Base-by-base conservation (phyloP, 495 filamentous ascomycete species). In the Cercophora samala region DNA sequence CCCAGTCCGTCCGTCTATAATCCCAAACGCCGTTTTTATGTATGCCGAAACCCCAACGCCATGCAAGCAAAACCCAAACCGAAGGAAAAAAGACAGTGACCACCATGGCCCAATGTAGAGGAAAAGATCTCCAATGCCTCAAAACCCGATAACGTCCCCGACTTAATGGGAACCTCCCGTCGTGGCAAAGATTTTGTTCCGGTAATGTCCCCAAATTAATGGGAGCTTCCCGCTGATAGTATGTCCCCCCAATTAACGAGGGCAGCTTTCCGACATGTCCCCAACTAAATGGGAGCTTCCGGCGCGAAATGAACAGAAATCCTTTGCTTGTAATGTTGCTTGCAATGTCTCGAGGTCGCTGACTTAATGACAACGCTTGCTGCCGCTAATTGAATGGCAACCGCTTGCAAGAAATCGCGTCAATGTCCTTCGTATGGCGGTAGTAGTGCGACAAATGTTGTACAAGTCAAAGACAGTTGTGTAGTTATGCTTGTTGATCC, bases 311-410 rank as follows among this genome's bases (percentile, higher is more conserved):
- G 37, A 46, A 46, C 37, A 46, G 13, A 46, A 46, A 46, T 46
- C 37, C 15, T 17, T 46, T 5, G 37, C 37, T 46, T 46, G 6
- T 5, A 46, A 46, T 2, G 13, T 46, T 2, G 37, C 37, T 46
- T 46, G 37, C 37, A 46, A 46, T 18, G 37, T 46, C 37, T 46
- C 58, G 17, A 60, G 21, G 58, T 26, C 58, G 22, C 58, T 26
- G 29, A 60, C 58, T 26, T 17, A 60, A 60, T 60, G 58, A 18
- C 58, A 60, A 18, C 58, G 58, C 23, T 60, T 26, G 58, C 22
- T 56, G 58, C 23, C 56, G n/a, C 56, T 24, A 58, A 58, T 22
- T 58, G 23, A 58, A 58, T 58, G 56, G 21, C 56, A 60, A 60
- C 1, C 29, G 23, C 17, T 29, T 25, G 23, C 58, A 25, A 23